Evolutionary conservation across 2,329 filamentous ascomycete genomes (phyloP).

Genomic region (Phialocephala subalpina): DNA sequence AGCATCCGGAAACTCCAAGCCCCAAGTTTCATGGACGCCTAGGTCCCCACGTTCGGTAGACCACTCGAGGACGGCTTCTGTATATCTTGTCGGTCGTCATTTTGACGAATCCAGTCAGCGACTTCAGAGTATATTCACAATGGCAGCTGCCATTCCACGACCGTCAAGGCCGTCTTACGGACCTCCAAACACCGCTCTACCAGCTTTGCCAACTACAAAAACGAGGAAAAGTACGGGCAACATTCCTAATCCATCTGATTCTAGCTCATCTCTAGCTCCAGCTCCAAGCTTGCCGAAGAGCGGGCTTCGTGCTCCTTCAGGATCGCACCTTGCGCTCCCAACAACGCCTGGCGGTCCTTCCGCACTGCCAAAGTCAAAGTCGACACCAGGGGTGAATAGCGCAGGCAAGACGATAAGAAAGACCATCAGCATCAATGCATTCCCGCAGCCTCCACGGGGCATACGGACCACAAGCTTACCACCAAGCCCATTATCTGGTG

Average conservation of each 20-base stretch:
- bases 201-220: slow-evolving; percentile 77
- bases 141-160: slow-evolving; percentile 48
- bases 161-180: slow-evolving; percentile 74
- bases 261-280: slow-evolving; percentile 13
- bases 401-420: slow-evolving; percentile 79
- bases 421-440: slow-evolving; percentile 91
- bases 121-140: slow-evolving; percentile 24
- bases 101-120: slow-evolving; percentile 7
- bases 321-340: slow-evolving; percentile 59
- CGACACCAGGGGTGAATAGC: slow-evolving; percentile 62
- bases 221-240: slow-evolving; percentile 71
- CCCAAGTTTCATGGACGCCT: slow-evolving; percentile 40
- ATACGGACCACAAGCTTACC: slow-evolving; percentile 67
- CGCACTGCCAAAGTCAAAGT: slow-evolving; percentile 63
- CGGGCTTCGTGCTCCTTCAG: slow-evolving; percentile 66
- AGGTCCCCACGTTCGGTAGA: slow-evolving; percentile 29
- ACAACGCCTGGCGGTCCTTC: slow-evolving; percentile 58
- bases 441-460: slow-evolving; percentile 85
- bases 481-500: slow-evolving; percentile 65
- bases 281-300: slow-evolving; percentile 59
- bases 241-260: slow-evolving; percentile 48
- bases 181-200: slow-evolving; percentile 75
- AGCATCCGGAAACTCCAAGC: slow-evolving; percentile 25
- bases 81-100: slow-evolving; percentile 29
- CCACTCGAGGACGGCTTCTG: slow-evolving; percentile 25